A percentile compares a stretch with the other conserved stretches of the same genome.
Conservation (phyloP, 805 yeast species). For the Schwanniomyces polymorphus region DNA sequence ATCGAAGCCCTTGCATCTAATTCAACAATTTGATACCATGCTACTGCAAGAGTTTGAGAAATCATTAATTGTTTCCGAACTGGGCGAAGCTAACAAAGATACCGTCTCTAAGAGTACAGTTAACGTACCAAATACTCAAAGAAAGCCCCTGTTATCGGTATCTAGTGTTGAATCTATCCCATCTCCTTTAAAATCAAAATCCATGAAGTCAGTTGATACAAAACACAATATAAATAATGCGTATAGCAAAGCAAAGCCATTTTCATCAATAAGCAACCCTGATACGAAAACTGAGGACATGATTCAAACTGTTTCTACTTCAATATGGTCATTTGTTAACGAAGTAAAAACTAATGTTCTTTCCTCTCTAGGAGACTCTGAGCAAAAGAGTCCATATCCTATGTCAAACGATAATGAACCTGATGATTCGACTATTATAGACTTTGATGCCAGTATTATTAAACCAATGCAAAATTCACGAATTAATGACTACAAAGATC, state of each 20-base stretch:
- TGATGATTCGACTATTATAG: not conserved
- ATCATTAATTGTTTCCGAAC: constrained; percentile 15
- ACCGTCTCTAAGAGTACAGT: too few relatives aligned
- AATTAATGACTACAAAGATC: not conserved
- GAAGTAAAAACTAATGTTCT: constrained; percentile 38
- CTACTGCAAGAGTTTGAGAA: constrained; percentile 67
- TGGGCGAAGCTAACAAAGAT: not conserved
- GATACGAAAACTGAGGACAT: constrained; percentile 26
- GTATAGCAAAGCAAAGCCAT: not conserved
- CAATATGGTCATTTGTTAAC: constrained; percentile 45
- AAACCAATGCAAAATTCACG: not conserved
- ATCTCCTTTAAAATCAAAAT: constrained; percentile 26
- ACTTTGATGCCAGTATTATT: not conserved
- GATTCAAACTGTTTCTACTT: constrained; percentile 40
- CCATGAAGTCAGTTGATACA: constrained; percentile 7
- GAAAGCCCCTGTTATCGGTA: constrained; percentile 26
- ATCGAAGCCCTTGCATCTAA: constrained; percentile 56
- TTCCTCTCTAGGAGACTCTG: constrained; percentile 21
- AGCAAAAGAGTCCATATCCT: not conserved
- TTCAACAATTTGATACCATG: constrained; percentile 68
- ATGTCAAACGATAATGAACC: not conserved
- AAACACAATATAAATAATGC: not conserved
- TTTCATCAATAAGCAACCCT: not conserved
- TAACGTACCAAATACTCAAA: constrained; percentile 3
- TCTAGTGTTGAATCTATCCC: constrained; percentile 20